Base-by-base conservation (phyloP, 352 stramenopile genomes). In the Blastocystis sp. region DNA sequence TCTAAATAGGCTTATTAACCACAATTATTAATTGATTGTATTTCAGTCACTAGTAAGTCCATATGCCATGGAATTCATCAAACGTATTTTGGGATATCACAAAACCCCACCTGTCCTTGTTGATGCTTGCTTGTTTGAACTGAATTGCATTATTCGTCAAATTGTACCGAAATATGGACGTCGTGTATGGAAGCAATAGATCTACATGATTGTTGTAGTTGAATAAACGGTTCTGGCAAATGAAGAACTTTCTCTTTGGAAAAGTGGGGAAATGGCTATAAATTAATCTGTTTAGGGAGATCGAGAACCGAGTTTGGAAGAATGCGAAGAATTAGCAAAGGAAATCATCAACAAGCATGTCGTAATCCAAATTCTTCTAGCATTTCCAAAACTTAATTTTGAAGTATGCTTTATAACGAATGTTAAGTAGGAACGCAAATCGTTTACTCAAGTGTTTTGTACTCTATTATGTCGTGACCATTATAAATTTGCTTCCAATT, bases 171-270 rank as follows among this genome's bases (percentile, higher is more conserved):
- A 84, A 64, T 48, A 84, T 44, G 73, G 73, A 53, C 51, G 73
- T 53, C 51, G 73, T 17, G 73, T 84, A 42, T 19, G 53, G 0
- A n/a, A 35, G 17, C 57, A 64, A 27, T 81, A 6, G 37, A 33
- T 68, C 11, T 48, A 6, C 42, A 42, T 64, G 11, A 69, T 48
- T 69, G 42, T 68, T 68, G 51, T 84, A 84, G 73, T 68, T 84
- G n/a, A 62, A 69, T n/a, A 84, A 84, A 44, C 73, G 73, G 1
- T 66, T 84, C 68, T 84, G 73, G 73, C 73, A 84, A 24, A 84
- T 84, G 73, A 53, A 84, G 53, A 84, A 84, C 73, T 84, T 84
- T 84, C 53, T 84, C 17, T 84, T 84, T 69, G 73, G 73, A 66
- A 84, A 84, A 27, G 73, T 64, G 9, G 40, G 9, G 42, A 15